Evolutionary conservation across 2,329 filamentous ascomycete species (phyloP).

Genomic region (Cladophialophora chaetospira): DNA sequence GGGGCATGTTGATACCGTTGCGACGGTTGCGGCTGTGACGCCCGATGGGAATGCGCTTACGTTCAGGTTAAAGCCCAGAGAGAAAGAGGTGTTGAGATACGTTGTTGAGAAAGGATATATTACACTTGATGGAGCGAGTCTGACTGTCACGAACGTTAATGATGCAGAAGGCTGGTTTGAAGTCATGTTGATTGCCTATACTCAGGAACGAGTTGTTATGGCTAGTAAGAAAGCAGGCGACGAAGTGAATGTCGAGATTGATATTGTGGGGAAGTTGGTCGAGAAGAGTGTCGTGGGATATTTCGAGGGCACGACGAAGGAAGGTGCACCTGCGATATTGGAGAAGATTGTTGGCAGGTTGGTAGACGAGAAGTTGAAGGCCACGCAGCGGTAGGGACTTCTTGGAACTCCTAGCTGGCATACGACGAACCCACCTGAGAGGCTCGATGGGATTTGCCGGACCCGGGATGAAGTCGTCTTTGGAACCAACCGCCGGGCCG

Average conservation of each 20-base stretch:
- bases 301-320: conserved; percentile 51
- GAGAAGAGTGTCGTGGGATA: conserved; percentile 83
- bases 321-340: conserved; percentile 57
- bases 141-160: conserved; percentile 86
- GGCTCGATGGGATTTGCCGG: too few relatives aligned
- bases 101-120: conserved; percentile 97
- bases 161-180: conserved; percentile 81
- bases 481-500: too few relatives aligned
- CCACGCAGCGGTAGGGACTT: conserved; percentile 4
- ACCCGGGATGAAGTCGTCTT: too few relatives aligned
- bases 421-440: too few relatives aligned
- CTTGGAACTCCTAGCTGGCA: too few relatives aligned
- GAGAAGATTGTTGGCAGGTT: conserved; percentile 74
- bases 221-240: conserved; percentile 77
- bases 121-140: conserved; percentile 87
- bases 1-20: conserved; percentile 91
- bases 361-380: conserved; percentile 68
- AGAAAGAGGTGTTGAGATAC: conserved; percentile 69
- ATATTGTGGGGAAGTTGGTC: conserved; percentile 70
- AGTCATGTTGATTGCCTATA: conserved; percentile 97
- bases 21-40: conserved; percentile 69
- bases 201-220: conserved; percentile 86
- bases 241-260: conserved; percentile 87
- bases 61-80: conserved; percentile 72
- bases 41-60: conserved; percentile 89